Percentiles rank a stretch among this genome's conserved stretches.
Evolutionary conservation across 1,139 yeast genomes (phyloP).

Genomic region (Pichia sp.): DNA sequence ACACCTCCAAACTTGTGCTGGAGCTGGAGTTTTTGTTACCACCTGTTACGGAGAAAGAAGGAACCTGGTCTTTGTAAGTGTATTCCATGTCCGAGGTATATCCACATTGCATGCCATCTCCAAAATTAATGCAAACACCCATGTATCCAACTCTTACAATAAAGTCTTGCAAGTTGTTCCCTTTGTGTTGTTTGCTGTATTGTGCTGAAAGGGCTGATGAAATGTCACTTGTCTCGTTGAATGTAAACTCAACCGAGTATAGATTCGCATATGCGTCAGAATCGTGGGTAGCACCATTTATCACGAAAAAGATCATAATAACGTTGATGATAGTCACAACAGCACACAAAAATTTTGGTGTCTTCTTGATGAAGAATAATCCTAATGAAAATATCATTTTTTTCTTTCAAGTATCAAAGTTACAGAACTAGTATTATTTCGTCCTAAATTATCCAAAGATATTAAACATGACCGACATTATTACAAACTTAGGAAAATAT

Average conservation of each 20-base stretch:
- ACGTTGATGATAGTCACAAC: constrained; percentile 25
- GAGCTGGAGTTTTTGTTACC: constrained; percentile 9
- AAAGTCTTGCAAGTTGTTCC: constrained; percentile 30
- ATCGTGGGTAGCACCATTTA: constrained; percentile 47
- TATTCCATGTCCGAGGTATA: constrained; percentile 15
- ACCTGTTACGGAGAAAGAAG: constrained; percentile 17
- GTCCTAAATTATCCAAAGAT: too few species aligned
- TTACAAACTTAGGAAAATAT: too few species aligned
- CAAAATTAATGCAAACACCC: constrained; percentile 42
- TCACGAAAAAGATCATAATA: constrained; percentile 41
- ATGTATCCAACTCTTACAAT: constrained; percentile 46
- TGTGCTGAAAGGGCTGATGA: constrained; percentile 36
- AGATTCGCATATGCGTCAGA: constrained; percentile 41
- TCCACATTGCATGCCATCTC: constrained; percentile 15
- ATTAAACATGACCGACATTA: too few species aligned
- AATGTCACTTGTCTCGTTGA: constrained; percentile 41
- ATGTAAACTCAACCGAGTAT: constrained; percentile 43
- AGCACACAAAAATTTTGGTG: constrained; percentile 20
- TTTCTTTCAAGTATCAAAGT: not conserved
- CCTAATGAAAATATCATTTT: constrained; percentile 13
- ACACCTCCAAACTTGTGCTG: constrained; percentile 12
- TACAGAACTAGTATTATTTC: not conserved
- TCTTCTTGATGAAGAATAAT: constrained; percentile 14
- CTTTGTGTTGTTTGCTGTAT: constrained; percentile 29
- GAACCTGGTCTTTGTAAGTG: constrained; percentile 12